phyloP scores from a whole-genome alignment of 257 asterid genomes.

The Pogostemon cablin region DNA sequence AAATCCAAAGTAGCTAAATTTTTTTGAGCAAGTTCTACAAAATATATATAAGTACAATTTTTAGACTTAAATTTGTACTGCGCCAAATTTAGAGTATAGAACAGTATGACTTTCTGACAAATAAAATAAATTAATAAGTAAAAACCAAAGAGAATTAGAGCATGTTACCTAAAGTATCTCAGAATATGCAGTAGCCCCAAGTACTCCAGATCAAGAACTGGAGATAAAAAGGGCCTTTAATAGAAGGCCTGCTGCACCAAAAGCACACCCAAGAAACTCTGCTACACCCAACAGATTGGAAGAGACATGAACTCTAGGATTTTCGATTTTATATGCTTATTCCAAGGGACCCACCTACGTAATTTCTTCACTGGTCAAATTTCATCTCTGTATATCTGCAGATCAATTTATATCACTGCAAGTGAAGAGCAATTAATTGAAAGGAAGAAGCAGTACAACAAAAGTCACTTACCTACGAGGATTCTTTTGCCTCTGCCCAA shows the following conservation, averaged over 20 bases:
- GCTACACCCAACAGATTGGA: slow-evolving; percentile 60
- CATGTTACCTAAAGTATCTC: slow-evolving; percentile 59
- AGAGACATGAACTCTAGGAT: slow-evolving; percentile 40
- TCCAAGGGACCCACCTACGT: slow-evolving; percentile 44
- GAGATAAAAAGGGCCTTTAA: slow-evolving; percentile 66
- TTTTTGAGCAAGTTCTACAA: no score
- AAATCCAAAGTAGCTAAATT: no score
- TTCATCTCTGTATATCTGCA: slow-evolving; percentile 97
- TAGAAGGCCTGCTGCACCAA: slow-evolving; percentile 70
- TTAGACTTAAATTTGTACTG: no score
- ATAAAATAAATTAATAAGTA: not conserved
- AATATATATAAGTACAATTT: no score
- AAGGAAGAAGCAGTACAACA: slow-evolving; percentile 2
- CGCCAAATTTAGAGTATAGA: not conserved
- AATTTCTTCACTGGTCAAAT: slow-evolving; percentile 70
- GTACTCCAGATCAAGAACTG: slow-evolving; percentile 67
- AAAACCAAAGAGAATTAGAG: not conserved
- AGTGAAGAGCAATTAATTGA: not conserved
- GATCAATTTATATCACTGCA: slow-evolving; percentile 17
- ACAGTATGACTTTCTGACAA: no score
- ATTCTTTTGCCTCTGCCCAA: slow-evolving; percentile 85
- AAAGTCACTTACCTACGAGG: slow-evolving; percentile 70
- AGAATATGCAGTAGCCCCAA: slow-evolving; percentile 72
- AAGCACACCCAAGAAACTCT: slow-evolving; percentile 57
- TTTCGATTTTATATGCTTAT: slow-evolving; percentile 51